Conservation (phyloP, 352 stramenopile species). For the Pythium scleroteichum region DNA sequence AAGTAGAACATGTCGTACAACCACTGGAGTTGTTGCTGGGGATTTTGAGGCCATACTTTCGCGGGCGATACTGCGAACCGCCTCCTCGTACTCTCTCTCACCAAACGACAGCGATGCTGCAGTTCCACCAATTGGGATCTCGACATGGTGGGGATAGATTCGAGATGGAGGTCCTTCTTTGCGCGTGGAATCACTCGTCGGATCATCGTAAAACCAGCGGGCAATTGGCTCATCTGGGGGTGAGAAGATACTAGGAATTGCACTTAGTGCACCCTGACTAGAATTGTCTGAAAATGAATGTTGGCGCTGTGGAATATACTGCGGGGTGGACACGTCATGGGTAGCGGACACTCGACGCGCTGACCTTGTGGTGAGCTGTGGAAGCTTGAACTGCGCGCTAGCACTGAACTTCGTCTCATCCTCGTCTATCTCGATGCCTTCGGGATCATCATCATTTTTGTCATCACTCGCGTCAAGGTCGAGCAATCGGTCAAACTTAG, state of each 20-base stretch:
- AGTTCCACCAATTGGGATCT: slow-evolving; percentile 82
- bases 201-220: slow-evolving; percentile 81
- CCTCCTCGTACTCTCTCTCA: slow-evolving; percentile 77
- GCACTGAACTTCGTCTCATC: slow-evolving; percentile 12
- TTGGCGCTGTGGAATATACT: slow-evolving; percentile 44
- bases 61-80: slow-evolving; percentile 67
- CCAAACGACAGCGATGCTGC: slow-evolving; percentile 85
- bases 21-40: slow-evolving; percentile 48
- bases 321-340: slow-evolving; percentile 44
- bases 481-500: slow-evolving; percentile 70
- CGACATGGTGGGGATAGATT: slow-evolving; percentile 86
- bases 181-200: slow-evolving; percentile 28
- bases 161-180: slow-evolving; percentile 60
- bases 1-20: slow-evolving; percentile 79
- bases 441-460: slow-evolving; percentile 23
- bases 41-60: slow-evolving; percentile 59
- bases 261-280: slow-evolving; percentile 42
- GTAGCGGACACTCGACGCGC: slow-evolving; percentile 2
- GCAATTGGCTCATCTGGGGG: slow-evolving; percentile 72
- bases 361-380: neutral
- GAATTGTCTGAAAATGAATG: slow-evolving; percentile 52
- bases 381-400: slow-evolving; percentile 4
- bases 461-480: slow-evolving; percentile 55
- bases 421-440: slow-evolving; percentile 39
- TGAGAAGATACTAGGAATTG: slow-evolving; percentile 51